phyloP scores from a whole-genome alignment of 768 basidiomycete species.

The Hypholoma sublateritium region DNA sequence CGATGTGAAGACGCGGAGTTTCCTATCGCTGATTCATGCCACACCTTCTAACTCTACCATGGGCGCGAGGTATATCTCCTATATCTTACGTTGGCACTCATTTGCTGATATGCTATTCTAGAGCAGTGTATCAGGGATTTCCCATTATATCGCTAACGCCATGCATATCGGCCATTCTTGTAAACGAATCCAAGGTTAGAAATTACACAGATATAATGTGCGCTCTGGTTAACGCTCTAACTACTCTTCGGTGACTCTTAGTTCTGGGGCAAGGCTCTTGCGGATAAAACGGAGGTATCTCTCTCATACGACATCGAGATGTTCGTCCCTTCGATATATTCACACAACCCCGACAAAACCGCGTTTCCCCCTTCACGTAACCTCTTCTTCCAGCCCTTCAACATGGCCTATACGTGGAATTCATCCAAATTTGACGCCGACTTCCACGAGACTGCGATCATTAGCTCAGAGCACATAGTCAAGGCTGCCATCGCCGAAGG shows the following conservation, averaged over 20 bases:
- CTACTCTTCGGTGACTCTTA: conserved; percentile 14
- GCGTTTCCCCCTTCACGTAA: conserved; percentile 50
- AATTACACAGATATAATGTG: not conserved
- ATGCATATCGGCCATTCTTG: conserved; percentile 27
- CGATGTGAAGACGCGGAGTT: conserved; percentile 40
- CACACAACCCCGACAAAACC: conserved; percentile 33
- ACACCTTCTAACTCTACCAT: conserved; percentile 34
- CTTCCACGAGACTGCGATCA: conserved; percentile 38
- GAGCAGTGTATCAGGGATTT: conserved; percentile 3
- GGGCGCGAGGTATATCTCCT: conserved; percentile 20
- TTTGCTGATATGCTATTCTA: not conserved
- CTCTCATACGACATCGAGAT: conserved; percentile 53
- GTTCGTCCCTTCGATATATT: conserved; percentile 41
- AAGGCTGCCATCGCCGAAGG: conserved; percentile 38
- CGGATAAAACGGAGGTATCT: conserved; percentile 21
- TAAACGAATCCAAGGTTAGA: conserved; percentile 40
- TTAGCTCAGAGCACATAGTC: conserved; percentile 40
- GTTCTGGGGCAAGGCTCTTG: conserved; percentile 43
- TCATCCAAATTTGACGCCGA: conserved; percentile 34
- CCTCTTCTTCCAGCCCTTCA: conserved; percentile 40
- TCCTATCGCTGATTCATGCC: conserved; percentile 38
- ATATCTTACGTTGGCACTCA: not conserved
- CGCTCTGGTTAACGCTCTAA: not conserved
- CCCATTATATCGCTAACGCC: conserved; percentile 1
- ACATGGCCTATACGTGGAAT: conserved; percentile 48